Percentiles rank a stretch among this genome's conserved stretches.
phyloP scores from a whole-genome alignment of 345 rosid genomes.

The Toxicodendron radicans region DNA sequence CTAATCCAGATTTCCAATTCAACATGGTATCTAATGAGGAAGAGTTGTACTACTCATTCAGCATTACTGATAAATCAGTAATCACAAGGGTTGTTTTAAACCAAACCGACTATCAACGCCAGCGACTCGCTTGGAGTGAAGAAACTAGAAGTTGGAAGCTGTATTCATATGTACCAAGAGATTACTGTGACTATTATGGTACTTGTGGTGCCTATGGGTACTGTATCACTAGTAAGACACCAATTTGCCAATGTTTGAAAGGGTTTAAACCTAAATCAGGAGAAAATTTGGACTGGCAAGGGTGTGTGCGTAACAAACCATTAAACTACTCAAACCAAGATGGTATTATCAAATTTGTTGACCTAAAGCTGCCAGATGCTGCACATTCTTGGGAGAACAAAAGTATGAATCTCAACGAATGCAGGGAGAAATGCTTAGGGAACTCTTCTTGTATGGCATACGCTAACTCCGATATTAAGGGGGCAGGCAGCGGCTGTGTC shows the following conservation, averaged over 20 bases:
- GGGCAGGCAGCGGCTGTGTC: conserved; percentile 37
- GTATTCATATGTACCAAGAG: conserved; percentile 42
- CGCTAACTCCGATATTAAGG: conserved; percentile 28
- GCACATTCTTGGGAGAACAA: conserved; percentile 25
- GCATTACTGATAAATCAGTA: conserved; percentile 22
- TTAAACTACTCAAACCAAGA: conserved; percentile 33
- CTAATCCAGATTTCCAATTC: conserved; percentile 27
- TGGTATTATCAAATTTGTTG: conserved; percentile 27
- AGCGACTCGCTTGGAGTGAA: conserved; percentile 44
- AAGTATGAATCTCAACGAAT: conserved; percentile 33
- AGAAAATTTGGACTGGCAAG: conserved; percentile 38
- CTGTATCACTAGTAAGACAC: conserved; percentile 24
- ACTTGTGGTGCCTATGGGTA: conserved; percentile 39
- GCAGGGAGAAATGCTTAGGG: conserved; percentile 31
- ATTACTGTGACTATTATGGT: conserved; percentile 35
- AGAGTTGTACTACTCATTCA: conserved; percentile 33
- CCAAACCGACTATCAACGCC: conserved; percentile 22
- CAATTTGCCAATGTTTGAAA: conserved; percentile 34
- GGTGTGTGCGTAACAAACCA: conserved; percentile 35
- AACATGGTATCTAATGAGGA: conserved; percentile 27
- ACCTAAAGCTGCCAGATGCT: conserved; percentile 43
- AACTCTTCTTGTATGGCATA: conserved; percentile 47
- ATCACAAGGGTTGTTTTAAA: conserved; percentile 36
- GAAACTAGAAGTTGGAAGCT: conserved; percentile 30
- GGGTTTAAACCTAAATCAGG: conserved; percentile 39